Base-by-base conservation (phyloP, 768 basidiomycete species). In the Terana coerulea region DNA sequence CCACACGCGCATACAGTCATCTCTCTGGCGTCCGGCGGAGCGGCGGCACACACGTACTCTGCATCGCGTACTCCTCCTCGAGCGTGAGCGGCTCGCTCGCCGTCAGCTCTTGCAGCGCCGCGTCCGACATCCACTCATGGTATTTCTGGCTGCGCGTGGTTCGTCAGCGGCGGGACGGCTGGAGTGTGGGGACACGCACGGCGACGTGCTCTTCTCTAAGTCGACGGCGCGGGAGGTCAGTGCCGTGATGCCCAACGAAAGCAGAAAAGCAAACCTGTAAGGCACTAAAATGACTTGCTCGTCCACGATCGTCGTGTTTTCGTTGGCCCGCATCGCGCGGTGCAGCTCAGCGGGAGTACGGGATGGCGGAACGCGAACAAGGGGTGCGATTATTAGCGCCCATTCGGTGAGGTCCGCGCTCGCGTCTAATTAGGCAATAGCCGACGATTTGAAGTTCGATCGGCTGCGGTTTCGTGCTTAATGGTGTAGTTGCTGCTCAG, bases 31-130 rank as follows among this genome's bases (percentile, higher is more conserved):
- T 25, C 19, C 22, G 50, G 14, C 33, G 24, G 19, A 36, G 14
- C 39, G 24, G 7, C 25, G 30, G 17, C 6, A 3, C 11, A 17
- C 1, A 65, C 77, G 54, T 60, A 92, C 93, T 73, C 66, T 95
- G 93, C 93, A 95, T 95, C 21, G 85, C 84, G 53, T 85, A 84
- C 61, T 95, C 94, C 61, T 95, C 81, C 53, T 87, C 83, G 6
- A 92, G 69, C 7, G 77, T 79, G 35, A 97, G 74, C 3, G 86
- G 85, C 58, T 95, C 92, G 52, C 89, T 92, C 4, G 92, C 92
- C 0, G 92, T 97, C 15, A 86, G 72, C 43, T 80, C 75, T 35
- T 84, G 78, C 48, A 98, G 71, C 55, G 82, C 81, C 29, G 80
- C 78, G 63, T 79, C 76, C 25, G 78, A 72, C 94, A 98, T 95